Evolutionary conservation across 2,329 filamentous ascomycete species (phyloP).

Genomic region (Aphanocladium album): DNA sequence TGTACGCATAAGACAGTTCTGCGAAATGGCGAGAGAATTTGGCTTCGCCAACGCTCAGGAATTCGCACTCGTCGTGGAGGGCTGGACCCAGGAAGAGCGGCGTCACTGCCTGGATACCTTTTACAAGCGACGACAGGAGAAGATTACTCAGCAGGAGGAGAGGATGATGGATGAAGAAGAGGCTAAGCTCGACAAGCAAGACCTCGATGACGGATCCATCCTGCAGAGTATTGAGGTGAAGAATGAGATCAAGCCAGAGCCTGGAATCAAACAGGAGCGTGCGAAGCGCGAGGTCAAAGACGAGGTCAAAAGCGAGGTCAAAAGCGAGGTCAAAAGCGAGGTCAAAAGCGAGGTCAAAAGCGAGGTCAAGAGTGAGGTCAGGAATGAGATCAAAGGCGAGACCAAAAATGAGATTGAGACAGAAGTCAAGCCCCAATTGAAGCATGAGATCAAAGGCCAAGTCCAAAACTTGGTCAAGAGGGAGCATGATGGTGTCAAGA

Average conservation of each 20-base stretch:
- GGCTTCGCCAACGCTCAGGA: slow-evolving; percentile 72
- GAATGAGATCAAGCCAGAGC: slow-evolving; percentile 12
- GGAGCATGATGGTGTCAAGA: slow-evolving; percentile 6
- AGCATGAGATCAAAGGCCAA: slow-evolving; percentile 4
- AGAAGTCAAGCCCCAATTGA: too few relatives aligned
- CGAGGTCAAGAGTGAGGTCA: background rate
- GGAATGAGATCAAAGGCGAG: background rate
- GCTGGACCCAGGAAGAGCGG: slow-evolving; percentile 80
- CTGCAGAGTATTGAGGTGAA: slow-evolving; percentile 10
- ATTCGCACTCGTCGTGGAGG: slow-evolving; percentile 86
- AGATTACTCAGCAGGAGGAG: slow-evolving; percentile 31
- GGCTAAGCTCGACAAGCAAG: slow-evolving; percentile 2
- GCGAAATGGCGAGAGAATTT: slow-evolving; percentile 77
- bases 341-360: slow-evolving; percentile 7
- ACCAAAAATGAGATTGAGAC: background rate
- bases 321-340: slow-evolving; percentile 17
- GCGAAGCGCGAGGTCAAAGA: slow-evolving; percentile 6
- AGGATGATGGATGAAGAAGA: slow-evolving; percentile 7
- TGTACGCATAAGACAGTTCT: slow-evolving; percentile 79
- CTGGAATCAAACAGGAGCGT: too few relatives aligned
- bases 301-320: slow-evolving; percentile 9
- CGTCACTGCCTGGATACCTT: slow-evolving; percentile 74
- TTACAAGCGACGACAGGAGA: slow-evolving; percentile 62
- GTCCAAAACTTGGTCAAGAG: slow-evolving; percentile 5
- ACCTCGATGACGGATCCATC: slow-evolving; percentile 2